Evolutionary conservation across 129 eudicot species (phyloP).

Genomic region (Saposhnikovia divaricata): DNA sequence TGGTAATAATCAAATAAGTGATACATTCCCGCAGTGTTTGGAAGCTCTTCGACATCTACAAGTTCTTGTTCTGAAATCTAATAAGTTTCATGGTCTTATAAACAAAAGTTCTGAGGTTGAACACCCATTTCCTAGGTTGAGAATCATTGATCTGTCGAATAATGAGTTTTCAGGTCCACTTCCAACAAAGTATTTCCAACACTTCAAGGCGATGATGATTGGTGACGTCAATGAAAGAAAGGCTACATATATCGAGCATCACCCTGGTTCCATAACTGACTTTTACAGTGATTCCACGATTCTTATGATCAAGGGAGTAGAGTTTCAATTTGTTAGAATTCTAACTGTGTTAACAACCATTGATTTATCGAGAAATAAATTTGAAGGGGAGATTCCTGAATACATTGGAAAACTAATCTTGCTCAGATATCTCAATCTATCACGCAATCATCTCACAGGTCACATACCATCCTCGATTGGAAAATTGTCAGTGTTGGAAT

Average conservation of each 20-base stretch:
- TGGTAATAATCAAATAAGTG: constrained; percentile 6
- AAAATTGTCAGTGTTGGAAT: background rate
- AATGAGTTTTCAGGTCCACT: constrained; percentile 21
- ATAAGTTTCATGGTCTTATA: background rate
- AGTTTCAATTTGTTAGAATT: background rate
- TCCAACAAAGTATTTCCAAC: constrained; percentile 10
- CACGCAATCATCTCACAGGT: background rate
- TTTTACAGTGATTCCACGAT: background rate
- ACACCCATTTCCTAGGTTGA: constrained; percentile 14
- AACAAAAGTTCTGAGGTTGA: background rate
- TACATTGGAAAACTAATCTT: background rate
- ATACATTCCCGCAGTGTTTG: background rate
- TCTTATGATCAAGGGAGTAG: background rate
- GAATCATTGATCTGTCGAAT: constrained; percentile 24
- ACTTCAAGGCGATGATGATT: background rate
- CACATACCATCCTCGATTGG: background rate
- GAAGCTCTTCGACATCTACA: constrained; percentile 11
- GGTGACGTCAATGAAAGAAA: background rate
- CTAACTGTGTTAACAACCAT: background rate
- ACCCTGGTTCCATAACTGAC: fast-evolving
- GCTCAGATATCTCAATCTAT: background rate
- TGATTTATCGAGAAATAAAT: background rate
- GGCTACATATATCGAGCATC: too few species aligned
- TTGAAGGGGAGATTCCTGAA: background rate
- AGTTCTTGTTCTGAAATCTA: constrained; percentile 20